These are phyloP conservation scores for Wickerhamiella sorbophila DNA, from an alignment of 805 yeast species.

Conservation along the genomic window DNA sequence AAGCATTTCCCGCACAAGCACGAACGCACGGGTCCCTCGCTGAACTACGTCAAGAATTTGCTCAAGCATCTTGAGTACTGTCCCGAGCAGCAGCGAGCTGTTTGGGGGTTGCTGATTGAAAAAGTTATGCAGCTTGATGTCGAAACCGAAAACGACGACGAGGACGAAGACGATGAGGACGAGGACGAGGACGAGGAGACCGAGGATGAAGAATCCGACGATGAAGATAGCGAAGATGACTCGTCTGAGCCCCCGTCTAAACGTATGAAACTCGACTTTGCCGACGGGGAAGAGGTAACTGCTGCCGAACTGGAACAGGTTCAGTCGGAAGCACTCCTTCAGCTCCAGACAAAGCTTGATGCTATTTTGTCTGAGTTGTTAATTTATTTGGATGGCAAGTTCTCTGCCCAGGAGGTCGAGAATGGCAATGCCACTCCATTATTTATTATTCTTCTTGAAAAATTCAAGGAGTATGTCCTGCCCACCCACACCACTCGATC, in stretches of 20 bases:
- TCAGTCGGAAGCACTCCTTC: conserved; percentile 37
- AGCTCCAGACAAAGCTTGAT: conserved; percentile 58
- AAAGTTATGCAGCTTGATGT: conserved; percentile 77
- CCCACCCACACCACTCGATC: conserved; percentile 88
- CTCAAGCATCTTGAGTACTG: conserved; percentile 51
- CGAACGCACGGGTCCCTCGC: conserved; percentile 29
- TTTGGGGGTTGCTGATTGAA: conserved; percentile 74
- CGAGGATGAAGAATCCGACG: conserved; percentile 14
- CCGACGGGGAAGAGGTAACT: conserved; percentile 24
- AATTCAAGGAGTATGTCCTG: conserved; percentile 67
- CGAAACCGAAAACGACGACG: conserved; percentile 72
- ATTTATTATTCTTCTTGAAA: conserved; percentile 58
- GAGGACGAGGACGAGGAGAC: conserved; percentile 24
- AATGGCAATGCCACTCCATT: conserved; percentile 52
- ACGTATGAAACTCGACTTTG: conserved; percentile 16
- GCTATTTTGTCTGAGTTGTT: conserved; percentile 46
- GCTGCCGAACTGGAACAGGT: conserved; percentile 26
- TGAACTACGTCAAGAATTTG: conserved; percentile 49
- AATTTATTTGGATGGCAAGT: conserved; percentile 33
- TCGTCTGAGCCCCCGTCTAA: conserved; percentile 2
- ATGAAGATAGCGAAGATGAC: conserved; percentile 17
- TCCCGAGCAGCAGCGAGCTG: conserved; percentile 53
- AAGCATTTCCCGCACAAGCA: conserved; percentile 70
- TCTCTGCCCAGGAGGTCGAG: conserved; percentile 37
- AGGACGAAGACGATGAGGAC: conserved; percentile 27